Conservation (phyloP, 345 rosid genomes). For the Combretum micranthum region DNA sequence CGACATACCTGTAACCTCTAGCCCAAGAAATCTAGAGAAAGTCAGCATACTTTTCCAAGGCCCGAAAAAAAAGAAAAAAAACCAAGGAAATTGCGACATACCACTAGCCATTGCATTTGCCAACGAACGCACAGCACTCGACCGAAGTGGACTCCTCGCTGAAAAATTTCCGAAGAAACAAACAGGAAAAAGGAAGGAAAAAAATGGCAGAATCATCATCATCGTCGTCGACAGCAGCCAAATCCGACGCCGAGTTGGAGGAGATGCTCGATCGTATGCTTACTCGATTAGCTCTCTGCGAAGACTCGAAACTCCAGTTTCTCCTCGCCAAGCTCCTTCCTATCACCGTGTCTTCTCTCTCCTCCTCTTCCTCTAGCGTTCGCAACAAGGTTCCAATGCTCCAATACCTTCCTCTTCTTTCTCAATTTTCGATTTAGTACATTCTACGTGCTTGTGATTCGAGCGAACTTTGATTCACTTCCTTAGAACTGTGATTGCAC, state of each 20-base stretch:
- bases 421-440: neutral
- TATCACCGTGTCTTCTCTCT: slow-evolving; percentile 66
- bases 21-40: too few relatives aligned
- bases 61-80: too few relatives aligned
- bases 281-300: slow-evolving; percentile 82
- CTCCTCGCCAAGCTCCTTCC: slow-evolving; percentile 80
- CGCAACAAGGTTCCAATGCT: slow-evolving; percentile 69
- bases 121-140: too few relatives aligned
- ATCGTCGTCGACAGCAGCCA: slow-evolving; percentile 24
- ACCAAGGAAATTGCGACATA: too few relatives aligned
- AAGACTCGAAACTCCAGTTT: slow-evolving; percentile 69
- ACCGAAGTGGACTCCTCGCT: neutral
- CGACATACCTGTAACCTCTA: too few relatives aligned
- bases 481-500: too few relatives aligned
- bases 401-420: too few relatives aligned
- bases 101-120: too few relatives aligned
- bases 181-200: too few relatives aligned
- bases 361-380: slow-evolving; percentile 47
- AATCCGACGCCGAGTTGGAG: slow-evolving; percentile 64
- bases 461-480: neutral
- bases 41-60: too few relatives aligned
- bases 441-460: neutral
- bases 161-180: neutral
- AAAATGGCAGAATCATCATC: slow-evolving; percentile 54
- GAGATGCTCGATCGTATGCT: slow-evolving; percentile 94